These are phyloP conservation scores for Geotrichum citri-aurantii DNA, from an alignment of 1,139 yeast genomes.

Conservation along the genomic window DNA sequence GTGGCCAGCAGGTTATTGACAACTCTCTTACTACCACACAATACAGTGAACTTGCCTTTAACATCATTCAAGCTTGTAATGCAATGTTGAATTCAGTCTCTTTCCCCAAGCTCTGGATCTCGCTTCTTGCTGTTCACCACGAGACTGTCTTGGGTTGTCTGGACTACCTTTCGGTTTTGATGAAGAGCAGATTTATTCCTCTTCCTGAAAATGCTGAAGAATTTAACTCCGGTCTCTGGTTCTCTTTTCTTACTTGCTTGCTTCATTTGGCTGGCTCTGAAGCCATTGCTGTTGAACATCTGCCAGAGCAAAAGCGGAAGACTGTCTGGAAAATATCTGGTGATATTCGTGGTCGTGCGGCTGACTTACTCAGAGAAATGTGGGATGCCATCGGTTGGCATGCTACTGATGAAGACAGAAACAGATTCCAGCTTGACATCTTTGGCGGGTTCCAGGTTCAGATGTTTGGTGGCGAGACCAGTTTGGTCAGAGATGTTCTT, in stretches of 20 bases:
- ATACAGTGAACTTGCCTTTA: slow-evolving; percentile 31
- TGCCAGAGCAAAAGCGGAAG: slow-evolving; percentile 63
- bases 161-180: slow-evolving; percentile 42
- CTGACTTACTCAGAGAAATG: slow-evolving; percentile 49
- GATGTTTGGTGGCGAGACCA: slow-evolving; percentile 53
- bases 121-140: slow-evolving; percentile 36
- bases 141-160: slow-evolving; percentile 60
- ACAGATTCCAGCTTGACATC: slow-evolving; percentile 55
- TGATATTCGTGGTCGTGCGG: slow-evolving; percentile 57
- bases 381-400: slow-evolving; percentile 78
- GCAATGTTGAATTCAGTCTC: slow-evolving; percentile 36
- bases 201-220: slow-evolving; percentile 54
- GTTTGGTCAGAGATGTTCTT: slow-evolving; percentile 60
- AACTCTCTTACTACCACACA: slow-evolving; percentile 48
- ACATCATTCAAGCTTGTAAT: slow-evolving; percentile 39
- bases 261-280: slow-evolving; percentile 47
- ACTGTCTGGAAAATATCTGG: slow-evolving; percentile 64
- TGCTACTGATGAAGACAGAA: slow-evolving; percentile 52
- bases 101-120: slow-evolving; percentile 40
- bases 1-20: slow-evolving; percentile 50
- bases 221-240: slow-evolving; percentile 50
- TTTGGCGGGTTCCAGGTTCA: slow-evolving; percentile 72
- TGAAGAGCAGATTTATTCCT: slow-evolving; percentile 43
- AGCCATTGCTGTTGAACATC: slow-evolving; percentile 31
- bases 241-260: slow-evolving; percentile 52